These are phyloP conservation scores for Boletus rubescentipes DNA, from an alignment of 768 basidiomycete genomes.

Conservation along the genomic window DNA sequence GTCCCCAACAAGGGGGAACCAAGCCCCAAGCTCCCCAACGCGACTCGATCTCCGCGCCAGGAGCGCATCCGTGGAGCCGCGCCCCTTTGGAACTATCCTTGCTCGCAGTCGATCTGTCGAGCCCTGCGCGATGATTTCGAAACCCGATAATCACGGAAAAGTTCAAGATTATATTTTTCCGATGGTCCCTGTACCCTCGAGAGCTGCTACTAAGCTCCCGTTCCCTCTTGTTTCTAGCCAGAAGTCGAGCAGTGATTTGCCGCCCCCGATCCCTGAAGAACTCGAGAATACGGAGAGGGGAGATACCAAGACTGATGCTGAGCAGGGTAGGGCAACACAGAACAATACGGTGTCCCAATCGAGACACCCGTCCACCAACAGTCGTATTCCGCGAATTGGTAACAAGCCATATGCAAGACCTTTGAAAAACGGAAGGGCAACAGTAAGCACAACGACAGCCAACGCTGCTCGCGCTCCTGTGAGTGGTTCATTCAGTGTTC, in stretches of 20 bases:
- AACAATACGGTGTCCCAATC: conserved; percentile 42
- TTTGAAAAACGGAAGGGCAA: conserved; percentile 7
- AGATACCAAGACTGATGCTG: conserved; percentile 12
- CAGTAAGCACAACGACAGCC: conserved; percentile 5
- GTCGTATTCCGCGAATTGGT: conserved; percentile 62
- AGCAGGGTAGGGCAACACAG: conserved; percentile 18
- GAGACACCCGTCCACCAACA: conserved; percentile 46
- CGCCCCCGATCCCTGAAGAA: conserved; percentile 37
- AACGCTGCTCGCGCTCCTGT: conserved; percentile 15
- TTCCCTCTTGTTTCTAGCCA: conserved; percentile 29
- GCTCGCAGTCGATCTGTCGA: conserved; percentile 34
- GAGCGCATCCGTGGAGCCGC: conserved; percentile 38
- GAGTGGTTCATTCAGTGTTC: conserved; percentile 2
- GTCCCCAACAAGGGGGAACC: conserved; percentile 25
- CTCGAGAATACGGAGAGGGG: conserved; percentile 7
- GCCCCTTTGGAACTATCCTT: conserved; percentile 10
- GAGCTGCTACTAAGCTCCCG: conserved; percentile 22
- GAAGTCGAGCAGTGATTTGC: conserved; percentile 18
- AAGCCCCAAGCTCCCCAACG: conserved; percentile 13
- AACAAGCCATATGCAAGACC: conserved; percentile 58
- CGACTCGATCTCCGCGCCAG: conserved; percentile 25
- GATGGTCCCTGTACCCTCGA: conserved; percentile 3
- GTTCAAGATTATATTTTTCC: conserved; percentile 24
- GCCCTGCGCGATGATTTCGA: conserved; percentile 13
- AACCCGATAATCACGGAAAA: conserved; percentile 11